phyloP scores from a whole-genome alignment of 306 rosid species.

The Comarum palustre region DNA sequence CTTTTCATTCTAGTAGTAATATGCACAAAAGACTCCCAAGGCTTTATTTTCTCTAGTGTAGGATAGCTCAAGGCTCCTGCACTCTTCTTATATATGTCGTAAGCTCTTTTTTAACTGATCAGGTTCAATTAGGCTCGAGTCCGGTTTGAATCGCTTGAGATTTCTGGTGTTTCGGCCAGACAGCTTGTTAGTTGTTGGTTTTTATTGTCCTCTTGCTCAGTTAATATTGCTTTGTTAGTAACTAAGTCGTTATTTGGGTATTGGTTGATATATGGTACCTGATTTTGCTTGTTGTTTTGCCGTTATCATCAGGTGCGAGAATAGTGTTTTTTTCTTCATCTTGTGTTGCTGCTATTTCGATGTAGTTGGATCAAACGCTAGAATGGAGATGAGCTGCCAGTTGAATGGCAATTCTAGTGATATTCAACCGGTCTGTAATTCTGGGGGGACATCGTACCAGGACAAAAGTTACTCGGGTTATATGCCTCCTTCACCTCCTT shows the following conservation, averaged over 20 bases:
- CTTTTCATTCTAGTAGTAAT: not conserved
- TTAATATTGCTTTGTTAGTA: not conserved
- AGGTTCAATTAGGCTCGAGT: too few species aligned
- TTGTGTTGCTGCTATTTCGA: slow-evolving; percentile 31
- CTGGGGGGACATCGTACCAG: slow-evolving; percentile 37
- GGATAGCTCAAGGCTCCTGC: too few species aligned
- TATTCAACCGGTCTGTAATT: slow-evolving; percentile 35
- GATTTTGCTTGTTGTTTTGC: not conserved
- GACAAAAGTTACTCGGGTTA: slow-evolving; percentile 16
- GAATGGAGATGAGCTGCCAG: slow-evolving; percentile 61
- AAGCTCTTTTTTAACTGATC: too few species aligned
- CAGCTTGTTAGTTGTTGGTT: not conserved
- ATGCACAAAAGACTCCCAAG: not conserved
- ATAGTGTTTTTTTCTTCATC: slow-evolving; percentile 29
- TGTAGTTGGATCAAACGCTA: slow-evolving; percentile 37
- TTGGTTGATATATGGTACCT: not conserved
- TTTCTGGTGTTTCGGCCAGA: too few species aligned
- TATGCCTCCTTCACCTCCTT: slow-evolving; percentile 39
- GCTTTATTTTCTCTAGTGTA: too few species aligned
- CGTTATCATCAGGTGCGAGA: slow-evolving; percentile 24
- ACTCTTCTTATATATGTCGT: too few species aligned
- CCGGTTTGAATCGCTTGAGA: too few species aligned
- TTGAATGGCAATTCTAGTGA: slow-evolving; percentile 46
- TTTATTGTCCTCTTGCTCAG: not conserved
- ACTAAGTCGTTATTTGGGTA: not conserved